Base-by-base conservation (phyloP, 306 rosid species). In the Dicorynia guianensis region DNA sequence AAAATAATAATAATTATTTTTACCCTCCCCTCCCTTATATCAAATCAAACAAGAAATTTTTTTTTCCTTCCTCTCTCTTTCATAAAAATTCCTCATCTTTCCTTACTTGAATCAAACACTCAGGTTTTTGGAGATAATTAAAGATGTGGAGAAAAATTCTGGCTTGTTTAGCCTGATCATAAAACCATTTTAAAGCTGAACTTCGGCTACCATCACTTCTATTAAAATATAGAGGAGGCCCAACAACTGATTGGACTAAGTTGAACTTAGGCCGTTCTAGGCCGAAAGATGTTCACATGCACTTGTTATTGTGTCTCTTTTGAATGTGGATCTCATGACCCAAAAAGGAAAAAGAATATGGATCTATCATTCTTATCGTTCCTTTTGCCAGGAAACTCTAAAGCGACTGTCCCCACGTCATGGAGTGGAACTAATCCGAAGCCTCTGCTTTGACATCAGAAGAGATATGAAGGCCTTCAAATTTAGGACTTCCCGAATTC, bases 351-450 rank as follows among this genome's bases (percentile, higher is more conserved):
- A 25, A 25, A 25, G 30, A 25, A 25, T 25, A 25, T 25, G 30
- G 30, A 25, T 76, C 73, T 79, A n/a, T n/a, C 40, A 83, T 35
- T 14, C 61, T 46, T 8, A 60, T 59, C 71, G 50, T 53, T 76
- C n/a, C 60, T 67, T 80, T 38, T 65, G 71, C 19, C 90, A 92
- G 98, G 91, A 87, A 85, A 81, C 78, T 36, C 84, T 90, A 47
- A 97, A 93, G 0, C 85, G 98, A 58, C 63, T 90, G 70, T 86
- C 97, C 83, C 97, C 99, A 38, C 93, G 98, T 49, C 89, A 89
- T 50, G 97, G 97, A 49, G 96, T 87, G 83, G 98, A 92, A 84
- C 86, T 87, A 47, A 39, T 96, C 48, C 98, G 89, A 75, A 63
- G 93, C 89, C 1, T 91, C 91, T 62, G 91, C 93, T 43, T 71